Evolutionary conservation across 768 basidiomycete genomes (phyloP), one percentile per base, ranked within the genome.

Genomic region (Auricularia cornea): DNA sequence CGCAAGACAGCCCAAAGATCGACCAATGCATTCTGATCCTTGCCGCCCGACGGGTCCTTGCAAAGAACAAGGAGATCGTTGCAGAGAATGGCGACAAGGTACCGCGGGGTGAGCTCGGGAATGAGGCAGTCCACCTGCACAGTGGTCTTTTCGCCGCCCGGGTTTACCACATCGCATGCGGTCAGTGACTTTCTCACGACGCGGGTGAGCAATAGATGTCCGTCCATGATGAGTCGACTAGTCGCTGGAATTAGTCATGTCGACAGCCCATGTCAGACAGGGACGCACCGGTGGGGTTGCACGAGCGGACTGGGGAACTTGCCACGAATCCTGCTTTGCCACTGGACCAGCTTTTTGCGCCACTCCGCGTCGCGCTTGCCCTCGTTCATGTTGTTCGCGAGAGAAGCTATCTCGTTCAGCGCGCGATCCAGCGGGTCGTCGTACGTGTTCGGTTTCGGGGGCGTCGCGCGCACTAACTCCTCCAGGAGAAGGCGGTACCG

Each of bases 331-430:
- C 92, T 82, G 38, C 86, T 70, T 75, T 94, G 93, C 92, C 91
- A 94, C 70, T 90, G 86, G 20, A 98, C 90, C 29, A 98, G 84
- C 71, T 93, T 91, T 56, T 88, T 83, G 26, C 97, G 82, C 1
- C 92, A 94, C 76, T 99, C 97, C 2, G 93, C 83, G 68, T 98
- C 95, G 2, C 97, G 86, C 74, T 98, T 98, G 66, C 94, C 93
- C 76, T 99, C 97, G 73, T 99, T 99, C 92, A 99, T 97, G 70
- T 91, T 90, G 59, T 85, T 92, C 2, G 97, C 94, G 59, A 98
- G 76, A 14, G 84, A 84, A 1, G 94, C 85, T 67, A 98, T 97
- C 75, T 96, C 92, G 23, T 85, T 79, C 52, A 97, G 75, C 5
- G 95, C 95, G 63, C 84, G 85, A 67, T 93, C 92, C 61, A 99